These are phyloP conservation scores for Rhizopogon vinicolor DNA, from an alignment of 768 basidiomycete species.

Conservation along the genomic window DNA sequence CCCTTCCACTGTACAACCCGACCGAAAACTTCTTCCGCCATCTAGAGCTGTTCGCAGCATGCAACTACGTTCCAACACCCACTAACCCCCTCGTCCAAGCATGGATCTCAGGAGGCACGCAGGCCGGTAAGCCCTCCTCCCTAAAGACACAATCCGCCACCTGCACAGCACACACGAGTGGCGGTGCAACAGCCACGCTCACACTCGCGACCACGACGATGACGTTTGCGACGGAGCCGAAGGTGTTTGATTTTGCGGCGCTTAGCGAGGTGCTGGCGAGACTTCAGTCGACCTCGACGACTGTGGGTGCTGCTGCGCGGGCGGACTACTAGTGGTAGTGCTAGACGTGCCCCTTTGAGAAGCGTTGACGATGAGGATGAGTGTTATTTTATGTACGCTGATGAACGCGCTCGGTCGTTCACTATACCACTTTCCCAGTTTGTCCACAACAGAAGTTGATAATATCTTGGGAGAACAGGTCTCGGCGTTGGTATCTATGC, in stretches of 20 bases:
- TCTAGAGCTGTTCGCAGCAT: slow-evolving; percentile 43
- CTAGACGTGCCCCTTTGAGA: no score
- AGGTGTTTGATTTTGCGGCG: slow-evolving; percentile 19
- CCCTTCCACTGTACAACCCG: slow-evolving; percentile 50
- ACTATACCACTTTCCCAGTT: neutral
- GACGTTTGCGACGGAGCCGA: slow-evolving; percentile 5
- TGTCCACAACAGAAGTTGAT: no score
- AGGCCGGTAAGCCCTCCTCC: slow-evolving; percentile 4
- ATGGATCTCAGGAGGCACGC: slow-evolving; percentile 28
- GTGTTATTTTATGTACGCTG: neutral
- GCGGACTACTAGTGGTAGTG: no score
- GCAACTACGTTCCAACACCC: slow-evolving; percentile 33
- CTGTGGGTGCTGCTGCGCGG: neutral
- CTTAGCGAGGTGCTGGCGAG: slow-evolving; percentile 23
- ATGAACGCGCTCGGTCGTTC: neutral
- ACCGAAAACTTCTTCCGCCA: slow-evolving; percentile 42
- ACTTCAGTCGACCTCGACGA: slow-evolving; percentile 12
- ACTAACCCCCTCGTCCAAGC: slow-evolving; percentile 36
- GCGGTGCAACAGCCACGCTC: neutral
- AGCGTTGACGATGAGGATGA: no score
- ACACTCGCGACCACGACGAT: slow-evolving; percentile 12
- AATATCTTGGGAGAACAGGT: neutral
- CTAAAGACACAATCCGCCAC: slow-evolving; percentile 10
- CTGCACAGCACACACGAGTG: slow-evolving; percentile 2
- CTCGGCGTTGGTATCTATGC: no score